Base-by-base conservation (phyloP, 2,329 filamentous ascomycete species). In the Pseudocercospora fijiensis region DNA sequence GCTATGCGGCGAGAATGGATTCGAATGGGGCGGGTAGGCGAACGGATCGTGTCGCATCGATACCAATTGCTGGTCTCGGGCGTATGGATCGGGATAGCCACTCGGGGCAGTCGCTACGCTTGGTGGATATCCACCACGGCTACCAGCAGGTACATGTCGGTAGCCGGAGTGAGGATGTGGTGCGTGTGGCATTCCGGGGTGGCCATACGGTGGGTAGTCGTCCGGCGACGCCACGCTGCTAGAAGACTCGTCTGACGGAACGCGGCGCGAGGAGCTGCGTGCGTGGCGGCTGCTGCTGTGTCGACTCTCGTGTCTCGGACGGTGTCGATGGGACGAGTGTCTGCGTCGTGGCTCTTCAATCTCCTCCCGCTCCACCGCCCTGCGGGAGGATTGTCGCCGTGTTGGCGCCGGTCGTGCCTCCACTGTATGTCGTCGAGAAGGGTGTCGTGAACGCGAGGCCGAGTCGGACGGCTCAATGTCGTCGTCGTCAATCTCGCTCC, bases 381-480 rank as follows among this genome's bases (percentile, higher is more conserved):
- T 71, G 69, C 76, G 76, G 60, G 79, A 76, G 57, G 78, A 76
- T 61, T 78, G 75, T 69, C 76, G 79, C 60, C 76, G 68, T 7
- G 64, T 57, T 7, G 75, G 71, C 6, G 72, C 75, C 24, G 75
- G 74, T 33, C 74, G 74, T 33, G 71, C 73, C 60, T 76, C 75
- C 30, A 75, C 69, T 61, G 70, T 67, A 70, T 76, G 67, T 55
- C 71, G 75, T 57, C 77, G 76, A 43, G 72, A 71, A 33, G 62
- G 65, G 16, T 65, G 69, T 53, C 76, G 74, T 2, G 79, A 77
- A 52, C 78, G 76, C 20, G 81, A 83, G 22, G 80, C 81, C 26
- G 80, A 82, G 71, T 83, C 81, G n/a, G 77, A 80, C 26, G 80
- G 80, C 24, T 79, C 76, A 68, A 83, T 79, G 60, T 79, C 78